Evolutionary conservation across 768 basidiomycete species (phyloP), one percentile per base, ranked within the genome.

Genomic region (Daedaleopsis sinensis): DNA sequence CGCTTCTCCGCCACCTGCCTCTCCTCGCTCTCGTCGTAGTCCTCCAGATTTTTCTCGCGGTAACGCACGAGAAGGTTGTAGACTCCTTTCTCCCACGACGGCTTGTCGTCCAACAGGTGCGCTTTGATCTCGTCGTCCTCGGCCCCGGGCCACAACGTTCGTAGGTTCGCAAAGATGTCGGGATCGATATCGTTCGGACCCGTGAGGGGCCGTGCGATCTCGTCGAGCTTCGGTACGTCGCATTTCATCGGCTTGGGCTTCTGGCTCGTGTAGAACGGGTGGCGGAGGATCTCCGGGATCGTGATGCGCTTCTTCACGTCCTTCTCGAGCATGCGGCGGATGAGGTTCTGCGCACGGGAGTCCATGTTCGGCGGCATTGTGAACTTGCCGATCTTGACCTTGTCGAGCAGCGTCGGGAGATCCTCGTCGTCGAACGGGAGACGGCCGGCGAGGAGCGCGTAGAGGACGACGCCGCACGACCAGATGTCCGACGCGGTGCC

Each of bases 381-480:
- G 65, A 86, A 96, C 50, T 77, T 77, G 19, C 91, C 94, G 16
- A 79, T 66, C 64, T 86, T 87, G 64, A 98, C 91, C 74, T 91
- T 93, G 65, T 88, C 84, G 42, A 96, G 81, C n/a, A 98, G 79
- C 12, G 82, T 76, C 2, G 82, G 80, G 51, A 90, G 80, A 69
- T 96, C 89, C 65, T 95, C 91, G 71, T 96, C 90, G 71, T 98
- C 94, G 69, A 98, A 98, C 1, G 96, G 96, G n/a, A 97, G 80
- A 46, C 84, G 81, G 7, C 94, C 94, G 5, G 87, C 85, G 42
- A 98, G 80, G n/a, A 98, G 79, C 19, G 94, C 93, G 67, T 87
- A 94, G 57, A 98, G 82, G 65, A 96, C 94, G 70, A 98, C 86
- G 58, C 96, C 96, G 69, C 95, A 96, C 43, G 94, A 96, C 96